Conservation (phyloP, 768 basidiomycete genomes). For the Panus rudis region DNA sequence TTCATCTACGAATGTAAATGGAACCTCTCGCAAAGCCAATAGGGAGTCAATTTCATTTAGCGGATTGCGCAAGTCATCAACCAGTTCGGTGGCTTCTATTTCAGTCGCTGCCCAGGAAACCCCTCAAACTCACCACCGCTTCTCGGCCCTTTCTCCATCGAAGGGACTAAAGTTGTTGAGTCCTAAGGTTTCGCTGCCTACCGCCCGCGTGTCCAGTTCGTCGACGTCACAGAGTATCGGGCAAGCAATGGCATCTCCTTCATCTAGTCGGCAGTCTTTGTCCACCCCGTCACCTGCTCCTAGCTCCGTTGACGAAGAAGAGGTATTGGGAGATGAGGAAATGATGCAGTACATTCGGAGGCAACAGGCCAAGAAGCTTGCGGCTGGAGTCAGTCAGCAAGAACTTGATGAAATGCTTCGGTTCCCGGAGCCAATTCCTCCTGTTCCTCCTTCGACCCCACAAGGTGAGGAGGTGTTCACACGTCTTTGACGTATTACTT, state of each 20-base stretch:
- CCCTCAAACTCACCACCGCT: constrained; percentile 45
- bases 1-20: constrained; percentile 32
- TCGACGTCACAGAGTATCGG: constrained; percentile 43
- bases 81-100: constrained; percentile 69
- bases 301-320: constrained; percentile 76
- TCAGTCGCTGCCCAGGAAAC: constrained; percentile 41
- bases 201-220: constrained; percentile 48
- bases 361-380: constrained; percentile 83
- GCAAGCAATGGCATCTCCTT: constrained; percentile 51
- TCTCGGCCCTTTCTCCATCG: constrained; percentile 81
- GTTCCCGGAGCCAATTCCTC: constrained; percentile 87
- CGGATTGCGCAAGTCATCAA: constrained; percentile 75
- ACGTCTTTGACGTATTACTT: too few relatives aligned
- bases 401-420: constrained; percentile 83
- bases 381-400: constrained; percentile 75
- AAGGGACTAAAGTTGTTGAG: constrained; percentile 75
- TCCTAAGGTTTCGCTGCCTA: constrained; percentile 65
- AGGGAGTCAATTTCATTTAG: constrained; percentile 78
- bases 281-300: constrained; percentile 84
- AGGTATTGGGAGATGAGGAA: constrained; percentile 88
- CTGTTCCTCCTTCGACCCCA: constrained; percentile 58
- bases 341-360: constrained; percentile 92
- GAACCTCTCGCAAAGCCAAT: constrained; percentile 55
- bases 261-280: constrained; percentile 65
- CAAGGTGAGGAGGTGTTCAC: constrained; percentile 55